Evolutionary conservation across 208 protist species (phyloP).

Genomic region (Naegleria fowleri): DNA sequence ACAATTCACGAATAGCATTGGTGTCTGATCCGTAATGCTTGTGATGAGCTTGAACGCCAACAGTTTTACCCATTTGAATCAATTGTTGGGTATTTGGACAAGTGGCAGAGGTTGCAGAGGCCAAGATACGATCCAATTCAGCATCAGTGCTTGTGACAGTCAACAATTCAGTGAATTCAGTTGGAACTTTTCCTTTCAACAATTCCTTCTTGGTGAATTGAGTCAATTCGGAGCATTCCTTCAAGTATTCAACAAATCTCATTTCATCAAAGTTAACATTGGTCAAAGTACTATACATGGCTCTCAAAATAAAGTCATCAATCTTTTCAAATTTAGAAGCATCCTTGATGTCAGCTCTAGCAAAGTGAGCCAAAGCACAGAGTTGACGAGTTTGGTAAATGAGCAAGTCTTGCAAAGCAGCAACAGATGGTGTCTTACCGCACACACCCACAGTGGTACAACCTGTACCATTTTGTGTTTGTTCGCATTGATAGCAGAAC

Average conservation of each 20-base stretch:
- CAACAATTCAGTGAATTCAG: background rate
- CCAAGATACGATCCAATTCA: background rate
- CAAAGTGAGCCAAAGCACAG: slow-evolving; percentile 34
- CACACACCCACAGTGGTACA: slow-evolving; percentile 62
- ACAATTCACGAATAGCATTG: background rate
- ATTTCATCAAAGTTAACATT: slow-evolving; percentile 62
- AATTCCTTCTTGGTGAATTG: background rate
- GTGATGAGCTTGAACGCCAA: slow-evolving; percentile 2
- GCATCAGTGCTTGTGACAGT: background rate
- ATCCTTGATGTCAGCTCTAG: background rate
- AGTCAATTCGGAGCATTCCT: slow-evolving; percentile 17
- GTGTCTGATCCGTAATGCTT: background rate
- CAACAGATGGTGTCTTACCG: slow-evolving; percentile 49
- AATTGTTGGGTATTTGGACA: background rate
- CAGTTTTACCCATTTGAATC: slow-evolving; percentile 8
- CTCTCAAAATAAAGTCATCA: slow-evolving; percentile 48
- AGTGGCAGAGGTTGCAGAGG: background rate
- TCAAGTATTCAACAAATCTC: slow-evolving; percentile 38
- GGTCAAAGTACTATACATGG: slow-evolving; percentile 61
- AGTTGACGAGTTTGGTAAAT: slow-evolving; percentile 29
- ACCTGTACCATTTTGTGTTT: slow-evolving; percentile 50
- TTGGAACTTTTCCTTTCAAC: background rate
- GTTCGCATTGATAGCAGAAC: slow-evolving; percentile 74
- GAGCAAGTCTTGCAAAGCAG: slow-evolving; percentile 47
- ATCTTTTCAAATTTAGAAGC: slow-evolving; percentile 28